Evolutionary conservation across 805 yeast genomes (phyloP).

Genomic region (Lipomyces orientalis): DNA sequence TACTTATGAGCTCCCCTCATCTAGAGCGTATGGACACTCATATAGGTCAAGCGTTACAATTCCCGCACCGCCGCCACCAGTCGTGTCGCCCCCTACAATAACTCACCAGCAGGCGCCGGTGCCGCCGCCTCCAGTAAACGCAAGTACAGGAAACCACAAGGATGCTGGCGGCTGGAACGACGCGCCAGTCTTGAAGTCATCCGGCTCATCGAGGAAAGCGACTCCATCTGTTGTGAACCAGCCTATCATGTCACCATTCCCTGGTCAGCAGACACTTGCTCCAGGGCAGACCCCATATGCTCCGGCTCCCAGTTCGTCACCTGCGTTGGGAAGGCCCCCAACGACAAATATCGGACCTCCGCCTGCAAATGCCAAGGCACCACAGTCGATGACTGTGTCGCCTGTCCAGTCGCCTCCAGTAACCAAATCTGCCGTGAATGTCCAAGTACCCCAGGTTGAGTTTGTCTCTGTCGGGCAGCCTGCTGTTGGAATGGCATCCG

Average conservation of each 20-base stretch:
- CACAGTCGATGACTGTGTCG: constrained; percentile 26
- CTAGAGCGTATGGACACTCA: constrained; percentile 27
- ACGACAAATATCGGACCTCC: constrained; percentile 34
- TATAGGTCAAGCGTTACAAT: constrained; percentile 30
- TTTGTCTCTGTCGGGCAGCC: constrained; percentile 33
- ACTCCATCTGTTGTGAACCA: constrained; percentile 42
- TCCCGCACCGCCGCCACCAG: constrained; percentile 35
- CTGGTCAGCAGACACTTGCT: constrained; percentile 39
- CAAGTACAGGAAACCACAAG: constrained; percentile 24
- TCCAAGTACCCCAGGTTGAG: constrained; percentile 32
- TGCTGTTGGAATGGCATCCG: constrained; percentile 14
- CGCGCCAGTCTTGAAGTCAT: constrained; percentile 34
- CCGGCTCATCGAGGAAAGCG: constrained; percentile 22
- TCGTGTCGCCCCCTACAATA: constrained; percentile 30
- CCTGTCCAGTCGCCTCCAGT: constrained; percentile 34
- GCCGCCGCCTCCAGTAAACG: constrained; percentile 33
- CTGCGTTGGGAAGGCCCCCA: constrained; percentile 21
- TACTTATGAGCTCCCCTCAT: constrained; percentile 10
- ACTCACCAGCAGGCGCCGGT: constrained; percentile 27
- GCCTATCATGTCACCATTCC: constrained; percentile 36
- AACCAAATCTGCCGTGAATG: constrained; percentile 13
- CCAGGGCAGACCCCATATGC: constrained; percentile 48
- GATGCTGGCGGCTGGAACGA: constrained; percentile 38
- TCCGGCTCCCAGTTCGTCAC: constrained; percentile 22
- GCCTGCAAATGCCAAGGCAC: constrained; percentile 33